Evolutionary conservation across 2,329 filamentous ascomycete genomes (phyloP).

Genomic region (Teratosphaeriaceae sp.): DNA sequence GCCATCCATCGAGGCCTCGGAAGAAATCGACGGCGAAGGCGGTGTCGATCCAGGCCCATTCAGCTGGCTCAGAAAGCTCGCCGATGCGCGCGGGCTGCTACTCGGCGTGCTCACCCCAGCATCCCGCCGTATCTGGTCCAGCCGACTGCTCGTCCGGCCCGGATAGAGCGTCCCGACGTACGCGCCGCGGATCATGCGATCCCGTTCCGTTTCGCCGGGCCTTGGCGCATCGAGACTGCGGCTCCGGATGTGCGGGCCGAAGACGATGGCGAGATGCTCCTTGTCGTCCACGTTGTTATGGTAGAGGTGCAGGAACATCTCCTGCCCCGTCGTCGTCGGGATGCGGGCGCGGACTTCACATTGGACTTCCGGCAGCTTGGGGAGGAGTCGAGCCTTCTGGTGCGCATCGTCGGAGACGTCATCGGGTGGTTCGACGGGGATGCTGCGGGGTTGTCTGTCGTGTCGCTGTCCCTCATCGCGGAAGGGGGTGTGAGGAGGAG

Average conservation of each 20-base stretch:
- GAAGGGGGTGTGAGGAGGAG: constrained; percentile 27
- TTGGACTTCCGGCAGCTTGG: constrained; percentile 74
- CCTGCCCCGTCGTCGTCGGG: constrained; percentile 80
- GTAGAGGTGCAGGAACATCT: constrained; percentile 97
- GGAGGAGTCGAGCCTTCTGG: constrained; percentile 64
- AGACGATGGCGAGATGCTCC: constrained; percentile 95
- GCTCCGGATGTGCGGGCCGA: constrained; percentile 76
- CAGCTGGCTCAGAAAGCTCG: constrained; percentile 13
- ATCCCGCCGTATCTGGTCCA: constrained; percentile 45
- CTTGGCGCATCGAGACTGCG: constrained; percentile 62
- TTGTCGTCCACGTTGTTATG: constrained; percentile 89
- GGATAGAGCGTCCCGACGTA: constrained; percentile 85
- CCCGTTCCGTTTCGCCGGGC: constrained; percentile 75
- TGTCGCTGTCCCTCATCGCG: constrained; percentile 22
- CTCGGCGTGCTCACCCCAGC: constrained; percentile 23
- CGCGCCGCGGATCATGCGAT: constrained; percentile 89
- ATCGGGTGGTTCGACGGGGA: constrained; percentile 31
- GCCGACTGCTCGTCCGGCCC: constrained; percentile 68
- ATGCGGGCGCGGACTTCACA: constrained; percentile 94
- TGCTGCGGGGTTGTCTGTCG: constrained; percentile 35
- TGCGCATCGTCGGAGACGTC: constrained; percentile 26
- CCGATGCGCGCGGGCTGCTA: constrained; percentile 10
- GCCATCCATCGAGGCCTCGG: not conserved
- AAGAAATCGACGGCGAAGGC: not conserved
- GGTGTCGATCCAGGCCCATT: constrained; percentile 10